Evolutionary conservation across 768 basidiomycete species (phyloP), one percentile per base, ranked within the genome.

Genomic region (Amanita polypyramis): DNA sequence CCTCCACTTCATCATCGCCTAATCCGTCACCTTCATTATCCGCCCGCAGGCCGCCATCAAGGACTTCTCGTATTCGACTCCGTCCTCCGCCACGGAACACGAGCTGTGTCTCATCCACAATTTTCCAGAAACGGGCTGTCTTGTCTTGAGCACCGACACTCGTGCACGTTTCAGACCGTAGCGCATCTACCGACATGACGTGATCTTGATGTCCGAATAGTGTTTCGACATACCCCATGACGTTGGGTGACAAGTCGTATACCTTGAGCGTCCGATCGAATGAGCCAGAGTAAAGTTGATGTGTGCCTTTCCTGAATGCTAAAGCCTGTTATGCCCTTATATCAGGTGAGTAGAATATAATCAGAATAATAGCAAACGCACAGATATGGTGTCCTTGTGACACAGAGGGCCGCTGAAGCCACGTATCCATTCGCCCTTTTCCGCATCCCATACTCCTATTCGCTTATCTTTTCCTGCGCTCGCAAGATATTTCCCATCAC

Each of bases 171-270:
- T 97, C 92, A 5, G 79, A 79, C 29, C 86, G 80, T 12, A 98
- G 75, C 5, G 90, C 74, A 53, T 93, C 89, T 4, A 99, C 57
- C 3, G 75, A 70, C 12, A 87, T 68, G 23, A 96, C 79, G 23
- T 79, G 76, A 58, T 97, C 94, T 66, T 98, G 95, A 60, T 99
- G 96, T 1, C 96, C 96, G 60, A 95, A 99, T 3, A 98, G 70
- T 6, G 95, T 97, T 62, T 99, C 95, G 48, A 98, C 84, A 58
- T 93, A 92, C 8, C 90, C 92, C 74, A 95, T 77, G 4, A 89
- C 87, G 8, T 75, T 72, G 10, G 73, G 77, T 2, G 72, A 64
- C 14, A 77, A 62, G 51, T 86, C 94, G 63, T 85, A 95, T 2
- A 97, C 70, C 63, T 95, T 95, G 48, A 96, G 60, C 0, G 93